A percentile compares a stretch with the other conserved stretches of the same genome.
These are phyloP conservation scores for Cystobasidium pallidum DNA, from an alignment of 1,284 basidiomycete species.

Conservation along the genomic window DNA sequence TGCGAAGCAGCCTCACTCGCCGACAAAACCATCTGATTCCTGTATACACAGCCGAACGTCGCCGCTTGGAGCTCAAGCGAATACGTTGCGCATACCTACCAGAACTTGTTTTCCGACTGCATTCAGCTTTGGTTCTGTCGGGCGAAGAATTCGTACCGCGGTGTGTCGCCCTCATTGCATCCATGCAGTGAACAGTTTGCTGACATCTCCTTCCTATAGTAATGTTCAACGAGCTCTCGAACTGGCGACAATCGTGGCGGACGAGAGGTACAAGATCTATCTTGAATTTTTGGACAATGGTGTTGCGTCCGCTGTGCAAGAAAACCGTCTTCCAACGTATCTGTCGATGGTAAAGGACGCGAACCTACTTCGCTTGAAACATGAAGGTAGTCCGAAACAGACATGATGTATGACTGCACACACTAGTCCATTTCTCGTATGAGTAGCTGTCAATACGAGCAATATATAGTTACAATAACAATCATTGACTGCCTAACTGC, in stretches of 20 bases:
- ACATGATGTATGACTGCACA: neutral
- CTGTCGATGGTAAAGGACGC: slow-evolving; percentile 71
- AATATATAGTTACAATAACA: neutral
- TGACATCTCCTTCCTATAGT: slow-evolving; percentile 58
- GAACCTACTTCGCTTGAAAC: slow-evolving; percentile 58
- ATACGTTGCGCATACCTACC: slow-evolving; percentile 89
- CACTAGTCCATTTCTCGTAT: neutral
- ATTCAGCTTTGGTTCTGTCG: slow-evolving; percentile 72
- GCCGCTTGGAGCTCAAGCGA: slow-evolving; percentile 70
- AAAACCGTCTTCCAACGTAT: slow-evolving; percentile 67
- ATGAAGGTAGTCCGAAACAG: slow-evolving; percentile 3
- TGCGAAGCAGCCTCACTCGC: neutral
- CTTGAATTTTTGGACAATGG: slow-evolving; percentile 70
- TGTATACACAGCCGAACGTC: slow-evolving; percentile 61
- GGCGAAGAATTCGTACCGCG: slow-evolving; percentile 65
- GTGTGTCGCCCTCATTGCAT: slow-evolving; percentile 60
- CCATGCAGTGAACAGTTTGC: neutral
- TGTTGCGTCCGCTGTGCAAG: slow-evolving; percentile 53
- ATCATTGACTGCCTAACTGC: neutral
- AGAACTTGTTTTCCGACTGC: slow-evolving; percentile 84
- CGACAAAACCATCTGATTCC: neutral
- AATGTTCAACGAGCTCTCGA: slow-evolving; percentile 78
- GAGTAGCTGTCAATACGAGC: neutral
- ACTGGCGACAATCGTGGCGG: slow-evolving; percentile 81
- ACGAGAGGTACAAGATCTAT: slow-evolving; percentile 83